These are phyloP conservation scores for Chloropicon primus DNA, from an alignment of 139 green algal species.

Conservation along the genomic window DNA sequence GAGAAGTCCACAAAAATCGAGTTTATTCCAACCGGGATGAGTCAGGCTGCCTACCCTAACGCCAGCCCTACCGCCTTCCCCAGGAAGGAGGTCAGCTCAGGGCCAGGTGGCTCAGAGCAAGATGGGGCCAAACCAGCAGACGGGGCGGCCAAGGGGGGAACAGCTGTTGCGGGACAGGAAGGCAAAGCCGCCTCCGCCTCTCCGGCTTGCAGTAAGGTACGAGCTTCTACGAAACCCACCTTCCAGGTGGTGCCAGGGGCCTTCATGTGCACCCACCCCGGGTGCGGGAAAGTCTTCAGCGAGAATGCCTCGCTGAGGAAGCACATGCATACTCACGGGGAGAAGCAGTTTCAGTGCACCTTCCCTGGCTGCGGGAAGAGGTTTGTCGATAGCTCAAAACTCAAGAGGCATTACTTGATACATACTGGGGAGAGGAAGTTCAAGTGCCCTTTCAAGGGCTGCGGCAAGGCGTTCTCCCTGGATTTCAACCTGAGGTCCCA, in stretches of 20 bases:
- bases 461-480: constrained; percentile 32
- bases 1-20: not conserved
- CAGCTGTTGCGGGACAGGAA: too few relatives aligned
- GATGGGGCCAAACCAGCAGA: too few relatives aligned
- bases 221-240: too few relatives aligned
- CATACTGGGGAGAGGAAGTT: constrained; percentile 35
- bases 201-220: too few relatives aligned
- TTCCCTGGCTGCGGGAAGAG: constrained; percentile 31
- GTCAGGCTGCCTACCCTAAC: too few relatives aligned
- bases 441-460: constrained; percentile 27
- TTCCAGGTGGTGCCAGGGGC: not conserved
- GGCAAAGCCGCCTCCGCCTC: too few relatives aligned
- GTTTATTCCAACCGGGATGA: not conserved
- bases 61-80: too few relatives aligned
- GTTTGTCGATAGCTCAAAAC: constrained; percentile 33
- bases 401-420: constrained; percentile 35
- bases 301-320: not conserved
- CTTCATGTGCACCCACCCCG: not conserved
- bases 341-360: constrained; percentile 28
- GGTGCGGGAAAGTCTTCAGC: not conserved
- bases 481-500: constrained; percentile 33
- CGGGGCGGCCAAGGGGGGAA: too few relatives aligned
- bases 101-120: too few relatives aligned
- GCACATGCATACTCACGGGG: constrained; percentile 16
- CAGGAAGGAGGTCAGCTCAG: too few relatives aligned